A percentile compares a stretch with the other conserved stretches of the same genome.
These are phyloP conservation scores for Leccinum subfulvum DNA, from an alignment of 1,284 basidiomycete genomes.

Conservation along the genomic window DNA sequence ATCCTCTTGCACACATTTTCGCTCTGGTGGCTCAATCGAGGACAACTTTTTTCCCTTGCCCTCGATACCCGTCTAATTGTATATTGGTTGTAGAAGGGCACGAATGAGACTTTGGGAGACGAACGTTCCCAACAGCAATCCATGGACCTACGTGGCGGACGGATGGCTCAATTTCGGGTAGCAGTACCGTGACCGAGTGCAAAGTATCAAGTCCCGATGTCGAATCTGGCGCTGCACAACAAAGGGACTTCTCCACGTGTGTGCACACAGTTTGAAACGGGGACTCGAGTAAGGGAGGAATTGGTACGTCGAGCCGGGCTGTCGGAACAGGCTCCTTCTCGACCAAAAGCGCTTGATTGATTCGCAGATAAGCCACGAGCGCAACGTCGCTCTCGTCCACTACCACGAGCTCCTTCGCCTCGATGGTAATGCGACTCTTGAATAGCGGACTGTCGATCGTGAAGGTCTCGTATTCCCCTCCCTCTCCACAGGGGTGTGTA, in stretches of 20 bases:
- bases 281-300: constrained; percentile 57
- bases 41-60: background rate
- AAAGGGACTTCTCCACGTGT: constrained; percentile 16
- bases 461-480: constrained; percentile 96
- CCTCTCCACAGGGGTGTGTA: constrained; percentile 95
- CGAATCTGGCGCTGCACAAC: background rate
- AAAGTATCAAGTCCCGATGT: background rate
- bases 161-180: constrained; percentile 17
- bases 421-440: constrained; percentile 74
- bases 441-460: constrained; percentile 92
- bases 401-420: constrained; percentile 68
- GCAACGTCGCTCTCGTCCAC: constrained; percentile 77
- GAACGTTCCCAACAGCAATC: constrained; percentile 59
- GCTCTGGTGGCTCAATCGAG: constrained; percentile 1
- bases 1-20: background rate
- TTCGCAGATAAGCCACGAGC: constrained; percentile 84
- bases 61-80: constrained; percentile 3
- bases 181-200: background rate
- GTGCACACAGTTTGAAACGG: constrained; percentile 29
- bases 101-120: constrained; percentile 26
- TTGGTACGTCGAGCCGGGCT: constrained; percentile 18
- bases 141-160: constrained; percentile 42
- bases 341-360: constrained; percentile 55
- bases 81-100: constrained; percentile 34
- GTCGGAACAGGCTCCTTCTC: constrained; percentile 13